Evolutionary conservation across 306 rosid species (phyloP), one percentile per base, ranked within the genome.

Genomic region (Psophocarpus tetragonolobus): DNA sequence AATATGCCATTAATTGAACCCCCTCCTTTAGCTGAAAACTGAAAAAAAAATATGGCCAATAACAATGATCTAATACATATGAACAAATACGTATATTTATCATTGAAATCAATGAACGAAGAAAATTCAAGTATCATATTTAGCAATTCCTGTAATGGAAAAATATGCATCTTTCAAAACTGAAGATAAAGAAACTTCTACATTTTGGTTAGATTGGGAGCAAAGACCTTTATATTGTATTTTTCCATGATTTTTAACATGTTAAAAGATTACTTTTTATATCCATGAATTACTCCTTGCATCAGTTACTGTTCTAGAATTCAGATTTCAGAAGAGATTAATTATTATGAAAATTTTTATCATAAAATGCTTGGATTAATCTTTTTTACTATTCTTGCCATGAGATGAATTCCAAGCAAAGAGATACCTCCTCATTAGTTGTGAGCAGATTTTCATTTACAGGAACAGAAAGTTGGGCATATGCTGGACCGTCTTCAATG

Each of bases 401-500:
- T 17, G 27, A 42, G 47, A 54, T 27, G 53, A 14, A 62, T 50
- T 75, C 50, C 48, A 67, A 58, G 61, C 18, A 69, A 73, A 21
- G 11, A 74, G 35, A 44, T 86, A 90, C 96, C 90, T 82, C 73
- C 14, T 29, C 75, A 83, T 81, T 79, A 73, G 88, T 23, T 36
- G 81, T 17, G 53, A 92, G 67, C 41, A 95, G 84, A 79, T 87
- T 88, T 80, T 88, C 89, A 58, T 89, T 81, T 27, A 91, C 76
- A 48, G 79, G 4, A 24, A 71, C 84, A 68, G 92, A 77, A 61
- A 95, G 85, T 42, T 78, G 88, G 24, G 80, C 80, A 88, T 91
- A 92, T 4, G 82, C 66, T 10, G 86, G 88, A 72, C 78, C 89
- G 30, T 84, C 90, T 26, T 91, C 90, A 15, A 53, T 71, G 47